Conservation (phyloP, 352 stramenopile species). For the Phytophthora citricola region DNA sequence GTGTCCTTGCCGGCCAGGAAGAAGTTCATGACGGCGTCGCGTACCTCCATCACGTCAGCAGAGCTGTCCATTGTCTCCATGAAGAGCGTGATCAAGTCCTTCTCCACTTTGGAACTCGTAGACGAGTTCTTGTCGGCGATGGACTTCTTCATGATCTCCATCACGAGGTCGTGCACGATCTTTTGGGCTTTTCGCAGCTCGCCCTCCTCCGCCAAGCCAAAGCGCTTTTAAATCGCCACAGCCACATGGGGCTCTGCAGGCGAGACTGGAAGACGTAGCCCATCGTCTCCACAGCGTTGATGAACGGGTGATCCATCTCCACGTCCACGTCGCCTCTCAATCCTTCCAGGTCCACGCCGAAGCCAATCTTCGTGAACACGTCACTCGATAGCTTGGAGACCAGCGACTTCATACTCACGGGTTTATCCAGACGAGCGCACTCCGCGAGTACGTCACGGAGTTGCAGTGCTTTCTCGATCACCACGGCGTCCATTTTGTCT, state of each 20-base stretch:
- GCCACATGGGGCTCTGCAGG: slow-evolving; percentile 38
- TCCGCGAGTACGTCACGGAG: slow-evolving; percentile 35
- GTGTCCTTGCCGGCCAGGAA: slow-evolving; percentile 77
- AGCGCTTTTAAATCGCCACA: slow-evolving; percentile 55
- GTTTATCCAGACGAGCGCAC: slow-evolving; percentile 9
- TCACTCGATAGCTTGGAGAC: slow-evolving; percentile 33
- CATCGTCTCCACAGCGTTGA: slow-evolving; percentile 35
- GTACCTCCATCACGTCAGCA: slow-evolving; percentile 41
- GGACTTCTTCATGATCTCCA: slow-evolving; percentile 39
- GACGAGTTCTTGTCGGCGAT: slow-evolving; percentile 21
- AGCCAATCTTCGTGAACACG: slow-evolving; percentile 39
- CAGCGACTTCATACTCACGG: slow-evolving; percentile 40
- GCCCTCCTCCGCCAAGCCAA: slow-evolving; percentile 39
- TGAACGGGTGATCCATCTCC: slow-evolving; percentile 35
- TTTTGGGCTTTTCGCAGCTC: slow-evolving; percentile 34
- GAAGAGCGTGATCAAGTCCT: slow-evolving; percentile 60
- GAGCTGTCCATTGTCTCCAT: slow-evolving; percentile 31
- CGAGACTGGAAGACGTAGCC: slow-evolving; percentile 31
- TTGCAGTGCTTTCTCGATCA: slow-evolving; percentile 36
- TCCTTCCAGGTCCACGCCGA: slow-evolving; percentile 38
- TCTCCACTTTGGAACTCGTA: slow-evolving; percentile 20
- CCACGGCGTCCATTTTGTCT: slow-evolving; percentile 50
- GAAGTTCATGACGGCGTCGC: slow-evolving; percentile 80
- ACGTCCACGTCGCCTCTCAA: slow-evolving; percentile 30
- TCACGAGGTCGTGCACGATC: slow-evolving; percentile 43